Evolutionary conservation across 2,329 filamentous ascomycete species (phyloP).

Genomic region (Didymella pomorum): DNA sequence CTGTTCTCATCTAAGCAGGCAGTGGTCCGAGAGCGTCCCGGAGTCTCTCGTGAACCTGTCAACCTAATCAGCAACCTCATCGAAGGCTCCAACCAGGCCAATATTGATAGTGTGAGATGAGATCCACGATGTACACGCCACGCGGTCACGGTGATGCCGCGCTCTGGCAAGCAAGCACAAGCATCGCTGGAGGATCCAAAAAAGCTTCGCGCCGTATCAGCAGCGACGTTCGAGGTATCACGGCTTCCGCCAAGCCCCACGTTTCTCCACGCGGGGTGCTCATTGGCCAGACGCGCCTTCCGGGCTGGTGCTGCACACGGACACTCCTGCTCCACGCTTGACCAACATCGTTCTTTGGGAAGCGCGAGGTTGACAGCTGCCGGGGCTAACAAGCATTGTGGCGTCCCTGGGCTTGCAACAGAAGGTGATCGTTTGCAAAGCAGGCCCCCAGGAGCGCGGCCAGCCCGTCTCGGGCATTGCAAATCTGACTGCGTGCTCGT

Average conservation of each 20-base stretch:
- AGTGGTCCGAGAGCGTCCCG: background rate
- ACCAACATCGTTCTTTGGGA: constrained; percentile 13
- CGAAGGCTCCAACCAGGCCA: background rate
- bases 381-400: constrained; percentile 17
- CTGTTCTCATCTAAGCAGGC: background rate
- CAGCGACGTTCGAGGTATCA: background rate
- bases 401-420: constrained; percentile 12
- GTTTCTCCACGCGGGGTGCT: constrained; percentile 8
- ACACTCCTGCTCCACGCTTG: constrained; percentile 13
- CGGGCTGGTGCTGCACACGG: constrained; percentile 12
- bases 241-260: constrained; percentile 17
- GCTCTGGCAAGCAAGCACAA: constrained; percentile 14
- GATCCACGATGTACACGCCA: constrained; percentile 6
- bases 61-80: background rate
- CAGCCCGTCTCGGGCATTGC: constrained; percentile 12
- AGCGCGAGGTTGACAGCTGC: constrained; percentile 14
- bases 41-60: constrained; percentile 1
- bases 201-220: constrained; percentile 18
- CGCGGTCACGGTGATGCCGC: constrained; percentile 10
- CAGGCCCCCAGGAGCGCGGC: constrained; percentile 4
- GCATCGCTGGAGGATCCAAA: constrained; percentile 9
- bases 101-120: background rate
- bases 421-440: constrained; percentile 9
- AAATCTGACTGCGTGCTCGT: constrained; percentile 22
- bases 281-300: constrained; percentile 9